Conservation (phyloP, 2,329 filamentous ascomycete genomes). For the Fusarium solani-melongenae region DNA sequence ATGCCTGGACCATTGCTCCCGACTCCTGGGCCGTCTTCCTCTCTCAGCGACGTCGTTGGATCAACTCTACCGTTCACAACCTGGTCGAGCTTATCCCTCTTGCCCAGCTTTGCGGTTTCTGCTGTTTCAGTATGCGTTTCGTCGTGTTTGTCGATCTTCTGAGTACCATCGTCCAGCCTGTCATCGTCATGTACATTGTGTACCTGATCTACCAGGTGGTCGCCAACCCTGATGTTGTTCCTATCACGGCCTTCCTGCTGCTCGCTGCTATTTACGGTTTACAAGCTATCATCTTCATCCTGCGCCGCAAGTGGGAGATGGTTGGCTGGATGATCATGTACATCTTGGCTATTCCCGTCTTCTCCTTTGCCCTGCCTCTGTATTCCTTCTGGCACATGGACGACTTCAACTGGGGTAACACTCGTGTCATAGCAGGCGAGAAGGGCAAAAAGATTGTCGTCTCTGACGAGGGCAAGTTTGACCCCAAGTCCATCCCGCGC, state of each 20-base stretch:
- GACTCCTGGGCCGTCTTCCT: slow-evolving; percentile 95
- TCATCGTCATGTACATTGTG: slow-evolving; percentile 87
- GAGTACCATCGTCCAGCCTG: slow-evolving; percentile 90
- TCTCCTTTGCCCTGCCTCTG: slow-evolving; percentile 87
- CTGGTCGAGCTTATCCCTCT: slow-evolving; percentile 94
- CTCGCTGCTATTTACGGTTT: slow-evolving; percentile 97
- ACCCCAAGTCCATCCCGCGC: slow-evolving; percentile 89
- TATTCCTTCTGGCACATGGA: slow-evolving; percentile 99
- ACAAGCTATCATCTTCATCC: slow-evolving; percentile 95
- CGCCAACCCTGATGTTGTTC: slow-evolving; percentile 72
- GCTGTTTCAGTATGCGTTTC: slow-evolving; percentile 99
- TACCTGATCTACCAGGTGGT: slow-evolving; percentile 86
- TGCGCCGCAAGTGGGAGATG: slow-evolving; percentile 99
- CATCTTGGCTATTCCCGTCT: slow-evolving; percentile 89
- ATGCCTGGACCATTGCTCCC: slow-evolving; percentile 97
- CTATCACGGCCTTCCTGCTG: slow-evolving; percentile 88
- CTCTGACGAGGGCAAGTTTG: slow-evolving; percentile 97
- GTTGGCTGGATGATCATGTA: slow-evolving; percentile 99
- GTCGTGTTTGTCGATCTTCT: slow-evolving; percentile 94
- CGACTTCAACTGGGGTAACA: slow-evolving; percentile 99
- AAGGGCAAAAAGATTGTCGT: slow-evolving; percentile 92
- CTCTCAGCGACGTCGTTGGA: slow-evolving; percentile 98
- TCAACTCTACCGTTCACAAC: slow-evolving; percentile 99
- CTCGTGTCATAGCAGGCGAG: slow-evolving; percentile 95
- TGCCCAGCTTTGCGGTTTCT: slow-evolving; percentile 97